Evolutionary conservation across 176 grass and related monocot species (phyloP).

Genomic region (Calamus simplicifolius): DNA sequence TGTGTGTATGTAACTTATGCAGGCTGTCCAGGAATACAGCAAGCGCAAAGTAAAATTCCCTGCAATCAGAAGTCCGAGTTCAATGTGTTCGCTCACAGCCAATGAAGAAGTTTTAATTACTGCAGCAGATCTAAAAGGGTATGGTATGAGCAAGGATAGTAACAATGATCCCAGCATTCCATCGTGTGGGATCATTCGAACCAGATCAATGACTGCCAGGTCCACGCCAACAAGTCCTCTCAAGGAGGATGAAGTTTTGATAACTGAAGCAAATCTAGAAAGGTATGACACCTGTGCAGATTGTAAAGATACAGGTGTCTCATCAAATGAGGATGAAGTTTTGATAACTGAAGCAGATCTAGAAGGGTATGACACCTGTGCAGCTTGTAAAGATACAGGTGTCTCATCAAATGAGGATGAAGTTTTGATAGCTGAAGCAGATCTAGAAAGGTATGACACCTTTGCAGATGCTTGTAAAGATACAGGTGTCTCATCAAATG

Average conservation of each 20-base stretch:
- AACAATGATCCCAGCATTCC: constrained; percentile 36
- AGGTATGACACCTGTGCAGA: no score
- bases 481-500: constrained; percentile 13
- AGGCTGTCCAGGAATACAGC: constrained; percentile 73
- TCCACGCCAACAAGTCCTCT: constrained; percentile 20
- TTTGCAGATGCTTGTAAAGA: constrained; percentile 25
- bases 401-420: no score
- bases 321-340: no score
- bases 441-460: constrained; percentile 72
- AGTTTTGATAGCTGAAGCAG: constrained; percentile 66
- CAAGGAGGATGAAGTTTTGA: no score
- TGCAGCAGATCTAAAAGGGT: constrained; percentile 18
- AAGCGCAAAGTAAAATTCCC: constrained; percentile 24
- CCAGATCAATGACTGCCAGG: not conserved
- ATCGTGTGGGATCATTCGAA: constrained; percentile 37
- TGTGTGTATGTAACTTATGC: not conserved
- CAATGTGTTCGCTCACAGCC: constrained; percentile 13
- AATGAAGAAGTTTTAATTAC: constrained; percentile 11
- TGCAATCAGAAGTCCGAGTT: constrained; percentile 21
- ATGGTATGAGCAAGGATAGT: constrained; percentile 27
- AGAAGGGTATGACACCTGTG: no score
- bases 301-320: no score
- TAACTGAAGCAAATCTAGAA: no score
- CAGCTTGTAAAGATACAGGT: no score
- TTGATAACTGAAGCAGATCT: no score